A percentile compares a stretch with the other conserved stretches of the same genome.
phyloP scores from a whole-genome alignment of 2,329 filamentous ascomycete species.

The Venturia aucupariae region DNA sequence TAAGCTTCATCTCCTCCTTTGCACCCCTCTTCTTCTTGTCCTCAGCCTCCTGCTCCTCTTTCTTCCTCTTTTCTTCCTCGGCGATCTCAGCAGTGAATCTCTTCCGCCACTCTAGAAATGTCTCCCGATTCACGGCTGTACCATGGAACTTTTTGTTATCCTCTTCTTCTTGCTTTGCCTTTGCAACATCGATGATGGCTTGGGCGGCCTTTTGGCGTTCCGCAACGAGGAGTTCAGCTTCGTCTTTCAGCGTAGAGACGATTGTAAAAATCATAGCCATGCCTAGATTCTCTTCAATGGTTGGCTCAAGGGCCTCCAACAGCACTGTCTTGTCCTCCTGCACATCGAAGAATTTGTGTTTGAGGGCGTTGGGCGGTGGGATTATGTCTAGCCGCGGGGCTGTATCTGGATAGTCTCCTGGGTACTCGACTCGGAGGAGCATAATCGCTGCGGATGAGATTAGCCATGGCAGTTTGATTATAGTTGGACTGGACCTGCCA shows the following conservation, averaged over 20 bases:
- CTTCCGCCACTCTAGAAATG: constrained; percentile 74
- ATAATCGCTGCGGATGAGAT: constrained; percentile 47
- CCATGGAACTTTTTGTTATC: constrained; percentile 97
- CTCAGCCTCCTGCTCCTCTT: constrained; percentile 62
- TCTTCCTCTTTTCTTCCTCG: constrained; percentile 50
- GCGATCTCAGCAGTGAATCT: constrained; percentile 72
- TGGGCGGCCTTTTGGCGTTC: constrained; percentile 59
- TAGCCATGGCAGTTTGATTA: background rate
- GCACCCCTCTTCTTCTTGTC: constrained; percentile 42
- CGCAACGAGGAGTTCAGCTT: constrained; percentile 73
- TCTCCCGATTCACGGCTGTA: constrained; percentile 75
- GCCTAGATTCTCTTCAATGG: constrained; percentile 84
- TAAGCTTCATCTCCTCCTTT: constrained; percentile 70
- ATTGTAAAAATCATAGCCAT: constrained; percentile 98
- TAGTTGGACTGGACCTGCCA: constrained; percentile 15
- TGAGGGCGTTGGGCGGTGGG: constrained; percentile 58
- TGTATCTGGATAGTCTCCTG: constrained; percentile 82
- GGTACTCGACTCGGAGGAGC: constrained; percentile 77
- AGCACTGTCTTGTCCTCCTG: constrained; percentile 69
- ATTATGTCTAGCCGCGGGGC: constrained; percentile 74
- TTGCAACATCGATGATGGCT: constrained; percentile 42
- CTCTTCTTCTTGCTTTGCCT: constrained; percentile 64
- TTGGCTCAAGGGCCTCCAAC: constrained; percentile 60
- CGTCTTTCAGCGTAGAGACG: constrained; percentile 78
- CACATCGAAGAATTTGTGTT: constrained; percentile 68